These are phyloP conservation scores for Torulaspora quercuum DNA, from an alignment of 805 yeast species.

Conservation along the genomic window DNA sequence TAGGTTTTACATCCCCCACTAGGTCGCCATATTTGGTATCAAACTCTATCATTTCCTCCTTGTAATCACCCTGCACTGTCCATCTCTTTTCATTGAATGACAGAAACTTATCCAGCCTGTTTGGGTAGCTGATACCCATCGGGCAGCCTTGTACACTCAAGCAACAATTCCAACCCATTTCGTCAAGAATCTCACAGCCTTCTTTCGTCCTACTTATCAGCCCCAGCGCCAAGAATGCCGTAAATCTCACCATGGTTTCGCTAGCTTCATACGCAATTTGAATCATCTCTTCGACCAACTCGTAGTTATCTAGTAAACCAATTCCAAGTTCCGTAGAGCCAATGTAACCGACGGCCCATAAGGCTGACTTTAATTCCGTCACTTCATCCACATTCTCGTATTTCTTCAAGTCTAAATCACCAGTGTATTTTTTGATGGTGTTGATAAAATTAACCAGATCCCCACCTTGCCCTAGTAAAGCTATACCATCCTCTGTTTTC, in stretches of 20 bases:
- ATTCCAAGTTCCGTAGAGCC: slow-evolving; percentile 73
- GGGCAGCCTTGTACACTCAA: slow-evolving; percentile 44
- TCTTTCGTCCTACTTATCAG: slow-evolving; percentile 66
- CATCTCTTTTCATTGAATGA: slow-evolving; percentile 28
- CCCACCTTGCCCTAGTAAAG: slow-evolving; percentile 51
- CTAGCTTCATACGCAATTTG: slow-evolving; percentile 45
- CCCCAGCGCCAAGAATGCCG: slow-evolving; percentile 76
- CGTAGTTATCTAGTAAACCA: slow-evolving; percentile 50
- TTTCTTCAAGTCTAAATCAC: slow-evolving; percentile 19
- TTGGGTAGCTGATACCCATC: slow-evolving; percentile 43
- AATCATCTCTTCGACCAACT: slow-evolving; percentile 52
- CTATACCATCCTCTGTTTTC: slow-evolving; percentile 75
- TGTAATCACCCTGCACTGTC: slow-evolving; percentile 18
- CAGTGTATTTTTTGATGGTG: slow-evolving; percentile 35
- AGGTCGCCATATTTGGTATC: slow-evolving; percentile 19
- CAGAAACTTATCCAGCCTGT: slow-evolving; percentile 34
- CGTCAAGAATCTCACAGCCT: slow-evolving; percentile 83
- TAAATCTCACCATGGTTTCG: slow-evolving; percentile 64
- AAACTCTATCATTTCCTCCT: slow-evolving; percentile 23
- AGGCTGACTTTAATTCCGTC: slow-evolving; percentile 59
- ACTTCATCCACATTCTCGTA: slow-evolving; percentile 35
- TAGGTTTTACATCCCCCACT: slow-evolving; percentile 16
- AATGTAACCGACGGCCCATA: slow-evolving; percentile 87
- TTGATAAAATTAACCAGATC: slow-evolving; percentile 42
- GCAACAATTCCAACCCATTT: slow-evolving; percentile 66